Evolutionary conservation across 169 alveolate species (phyloP).

Genomic region (Plasmodium inui): DNA sequence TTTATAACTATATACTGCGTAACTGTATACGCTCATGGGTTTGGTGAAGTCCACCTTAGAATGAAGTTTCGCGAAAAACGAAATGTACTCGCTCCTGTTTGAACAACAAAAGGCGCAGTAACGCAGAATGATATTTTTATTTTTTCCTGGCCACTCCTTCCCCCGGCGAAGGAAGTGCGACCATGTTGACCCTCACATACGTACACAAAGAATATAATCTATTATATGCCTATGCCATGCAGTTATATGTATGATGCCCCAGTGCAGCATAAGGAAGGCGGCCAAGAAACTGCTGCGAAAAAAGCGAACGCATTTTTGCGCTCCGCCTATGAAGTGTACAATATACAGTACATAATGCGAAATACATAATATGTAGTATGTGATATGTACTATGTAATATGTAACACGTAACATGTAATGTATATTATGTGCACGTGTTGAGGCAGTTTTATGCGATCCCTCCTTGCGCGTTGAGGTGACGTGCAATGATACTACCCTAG

Average conservation of each 20-base stretch:
- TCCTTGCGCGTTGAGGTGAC: neutral
- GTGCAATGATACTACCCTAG: neutral
- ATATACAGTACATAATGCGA: neutral
- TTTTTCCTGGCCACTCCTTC: neutral
- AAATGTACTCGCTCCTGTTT: neutral
- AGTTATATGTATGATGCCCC: neutral
- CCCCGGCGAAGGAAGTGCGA: neutral
- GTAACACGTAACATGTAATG: neutral
- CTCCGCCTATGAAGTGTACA: neutral
- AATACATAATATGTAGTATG: no score
- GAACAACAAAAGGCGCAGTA: neutral
- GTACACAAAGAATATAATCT: neutral
- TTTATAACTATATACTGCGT: no score
- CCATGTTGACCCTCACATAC: neutral
- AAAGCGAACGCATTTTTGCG: neutral
- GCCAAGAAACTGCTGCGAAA: neutral
- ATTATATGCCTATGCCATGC: neutral
- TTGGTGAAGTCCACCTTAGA: neutral
- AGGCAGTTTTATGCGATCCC: neutral
- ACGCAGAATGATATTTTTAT: neutral
- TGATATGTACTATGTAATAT: no score
- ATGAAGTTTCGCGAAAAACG: neutral
- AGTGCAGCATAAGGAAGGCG: neutral
- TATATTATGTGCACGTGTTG: neutral
- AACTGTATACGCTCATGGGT: neutral